Evolutionary conservation across 2,329 filamentous ascomycete species (phyloP).

Genomic region (Aureobasidium sp.): DNA sequence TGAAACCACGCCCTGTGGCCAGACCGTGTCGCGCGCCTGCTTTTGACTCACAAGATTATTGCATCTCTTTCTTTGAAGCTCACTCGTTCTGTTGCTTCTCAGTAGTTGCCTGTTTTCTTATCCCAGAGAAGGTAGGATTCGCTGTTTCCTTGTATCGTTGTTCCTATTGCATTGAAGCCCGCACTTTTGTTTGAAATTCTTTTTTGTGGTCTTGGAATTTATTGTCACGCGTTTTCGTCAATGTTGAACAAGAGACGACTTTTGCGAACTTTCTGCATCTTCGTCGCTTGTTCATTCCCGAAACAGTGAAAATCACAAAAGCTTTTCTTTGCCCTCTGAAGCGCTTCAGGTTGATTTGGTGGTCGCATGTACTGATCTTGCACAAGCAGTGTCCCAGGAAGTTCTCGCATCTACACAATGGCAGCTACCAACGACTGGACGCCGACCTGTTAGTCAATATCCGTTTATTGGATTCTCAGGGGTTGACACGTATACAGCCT

Average conservation of each 20-base stretch:
- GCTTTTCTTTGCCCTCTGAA: not conserved
- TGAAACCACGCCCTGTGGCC: not conserved
- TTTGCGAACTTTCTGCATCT: not conserved
- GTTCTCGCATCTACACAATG: not conserved
- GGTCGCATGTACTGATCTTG: not conserved
- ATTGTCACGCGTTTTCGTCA: slow-evolving; percentile 9
- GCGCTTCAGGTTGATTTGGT: not conserved
- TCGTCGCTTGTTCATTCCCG: not conserved
- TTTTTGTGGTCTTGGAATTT: not conserved
- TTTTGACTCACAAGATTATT: not conserved
- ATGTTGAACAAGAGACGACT: not conserved
- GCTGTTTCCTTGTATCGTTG: not conserved
- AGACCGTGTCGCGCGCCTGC: not conserved
- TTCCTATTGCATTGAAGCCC: not conserved
- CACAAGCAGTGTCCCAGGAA: not conserved
- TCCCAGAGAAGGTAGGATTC: not conserved
- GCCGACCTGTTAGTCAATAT: slow-evolving; percentile 28
- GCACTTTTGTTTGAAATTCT: not conserved
- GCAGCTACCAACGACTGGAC: slow-evolving; percentile 25
- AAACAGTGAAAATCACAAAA: not conserved
- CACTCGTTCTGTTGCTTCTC: not conserved
- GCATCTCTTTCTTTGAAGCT: not conserved
- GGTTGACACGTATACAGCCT: slow-evolving; percentile 42
- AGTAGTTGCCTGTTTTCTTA: not conserved
- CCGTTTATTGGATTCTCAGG: not conserved